Evolutionary conservation across 352 stramenopile genomes (phyloP).

Genomic region (Phytophthora pisi): DNA sequence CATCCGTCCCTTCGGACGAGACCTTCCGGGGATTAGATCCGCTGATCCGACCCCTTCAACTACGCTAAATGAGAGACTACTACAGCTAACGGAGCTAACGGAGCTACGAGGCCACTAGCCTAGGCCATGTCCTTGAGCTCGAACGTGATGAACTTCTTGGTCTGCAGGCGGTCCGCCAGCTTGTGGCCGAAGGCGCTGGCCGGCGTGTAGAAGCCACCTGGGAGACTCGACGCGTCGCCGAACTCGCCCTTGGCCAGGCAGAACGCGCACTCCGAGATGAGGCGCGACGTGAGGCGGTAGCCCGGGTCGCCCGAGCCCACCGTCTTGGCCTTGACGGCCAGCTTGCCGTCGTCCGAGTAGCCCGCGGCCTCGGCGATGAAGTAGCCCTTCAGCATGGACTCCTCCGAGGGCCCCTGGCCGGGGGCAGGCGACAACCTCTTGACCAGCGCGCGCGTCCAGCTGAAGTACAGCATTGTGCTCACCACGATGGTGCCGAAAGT

Average conservation of each 20-base stretch:
- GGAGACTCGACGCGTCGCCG: constrained; percentile 11
- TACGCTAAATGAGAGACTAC: constrained; percentile 3
- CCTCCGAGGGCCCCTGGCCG: constrained; percentile 80
- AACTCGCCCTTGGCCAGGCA: constrained; percentile 62
- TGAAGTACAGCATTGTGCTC: constrained; percentile 59
- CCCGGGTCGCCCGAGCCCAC: constrained; percentile 56
- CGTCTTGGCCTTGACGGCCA: constrained; percentile 46
- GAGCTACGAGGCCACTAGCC: background rate
- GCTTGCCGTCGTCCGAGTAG: constrained; percentile 50
- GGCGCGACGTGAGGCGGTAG: constrained; percentile 58
- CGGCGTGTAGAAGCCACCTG: constrained; percentile 66
- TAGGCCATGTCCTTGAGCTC: constrained; percentile 43
- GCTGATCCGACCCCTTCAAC: background rate
- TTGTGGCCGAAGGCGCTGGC: constrained; percentile 64
- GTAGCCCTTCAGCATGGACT: constrained; percentile 81
- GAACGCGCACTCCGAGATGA: constrained; percentile 68
- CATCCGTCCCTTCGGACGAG: constrained; percentile 21
- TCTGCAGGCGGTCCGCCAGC: constrained; percentile 52
- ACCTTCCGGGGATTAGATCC: constrained; percentile 12
- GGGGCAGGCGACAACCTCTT: constrained; percentile 72
- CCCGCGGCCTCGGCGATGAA: constrained; percentile 60
- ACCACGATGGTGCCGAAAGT: constrained; percentile 48
- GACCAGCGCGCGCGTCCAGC: constrained; percentile 66
- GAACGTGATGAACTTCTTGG: constrained; percentile 64
- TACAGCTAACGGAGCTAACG: background rate